Evolutionary conservation across 2,329 filamentous ascomycete species (phyloP), one percentile per base, ranked within the genome.

Genomic region (Metarhizium anisopliae): DNA sequence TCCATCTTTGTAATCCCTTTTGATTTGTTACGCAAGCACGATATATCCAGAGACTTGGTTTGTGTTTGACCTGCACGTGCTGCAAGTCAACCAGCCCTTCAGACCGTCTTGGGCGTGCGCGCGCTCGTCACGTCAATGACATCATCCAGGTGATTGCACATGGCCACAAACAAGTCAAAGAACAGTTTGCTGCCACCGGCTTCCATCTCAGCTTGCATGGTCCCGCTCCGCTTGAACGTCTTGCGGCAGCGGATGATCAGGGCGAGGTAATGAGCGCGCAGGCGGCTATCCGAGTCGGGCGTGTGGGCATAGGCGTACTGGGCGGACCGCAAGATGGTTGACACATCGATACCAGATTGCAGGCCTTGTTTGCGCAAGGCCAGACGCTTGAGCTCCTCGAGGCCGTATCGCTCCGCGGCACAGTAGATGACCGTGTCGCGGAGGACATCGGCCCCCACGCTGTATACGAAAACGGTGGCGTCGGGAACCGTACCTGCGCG

Each of bases 191-290:
- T 81, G 68, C 77, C 91, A 72, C 92, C 91, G 74, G 85, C 85
- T 79, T 96, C 90, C 92, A 97, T 96, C 79, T 96, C 92, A 78
- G 89, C 87, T 82, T 96, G 92, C 91, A 96, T 95, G 74, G 92
- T 96, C 75, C 92, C 92, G 78, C 91, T 96, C 76, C 89, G 86
- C 86, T 96, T 96, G 75, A 97, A 96, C 68, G 90, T 96, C 80
- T 91, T 91, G 74, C 93, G 90, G 81, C 89, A 93, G 78, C 92
- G 87, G 79, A 96, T 96, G 75, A 96, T 95, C 74, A 96, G 84
- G 71, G 92, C 90, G 72, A 97, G 86, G 80, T 96, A 96, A 79
- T 96, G 91, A 79, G 92, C 92, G 77, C 92, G 91, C 73, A 97
- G 85, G 68, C 87, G 84, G 69, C 88, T 93, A 78, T 97, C 92